These are phyloP conservation scores for Colletotrichum camelliae DNA, from an alignment of 2,329 filamentous ascomycete species.

Conservation along the genomic window DNA sequence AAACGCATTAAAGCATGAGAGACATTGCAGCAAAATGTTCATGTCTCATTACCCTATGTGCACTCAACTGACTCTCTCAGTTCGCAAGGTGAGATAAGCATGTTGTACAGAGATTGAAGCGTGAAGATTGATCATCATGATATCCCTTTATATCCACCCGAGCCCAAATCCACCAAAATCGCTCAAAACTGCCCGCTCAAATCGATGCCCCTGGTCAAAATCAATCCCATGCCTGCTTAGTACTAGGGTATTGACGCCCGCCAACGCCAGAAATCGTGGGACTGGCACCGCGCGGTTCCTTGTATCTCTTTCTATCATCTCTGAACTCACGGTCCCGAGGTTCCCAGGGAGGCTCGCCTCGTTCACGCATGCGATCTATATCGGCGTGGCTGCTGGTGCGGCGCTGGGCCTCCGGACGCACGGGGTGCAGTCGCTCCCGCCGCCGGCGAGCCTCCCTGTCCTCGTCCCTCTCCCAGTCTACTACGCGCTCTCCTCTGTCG, in stretches of 20 bases:
- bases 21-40: background rate
- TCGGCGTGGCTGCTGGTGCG: slow-evolving; percentile 58
- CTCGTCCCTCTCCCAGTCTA: slow-evolving; percentile 35
- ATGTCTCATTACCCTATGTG: background rate
- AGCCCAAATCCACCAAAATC: background rate
- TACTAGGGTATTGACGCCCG: slow-evolving; percentile 21
- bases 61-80: background rate
- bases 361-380: slow-evolving; percentile 39
- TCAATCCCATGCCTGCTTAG: slow-evolving; percentile 19
- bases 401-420: slow-evolving; percentile 45
- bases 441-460: slow-evolving; percentile 34
- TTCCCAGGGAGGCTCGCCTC: slow-evolving; percentile 14
- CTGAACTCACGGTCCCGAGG: slow-evolving; percentile 18
- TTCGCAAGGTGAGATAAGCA: background rate
- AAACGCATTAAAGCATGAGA: background rate
- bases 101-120: background rate
- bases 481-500: slow-evolving; percentile 30
- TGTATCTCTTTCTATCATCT: slow-evolving; percentile 23
- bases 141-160: background rate
- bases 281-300: slow-evolving; percentile 7
- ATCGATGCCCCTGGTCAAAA: background rate
- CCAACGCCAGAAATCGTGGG: slow-evolving; percentile 22
- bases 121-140: background rate
- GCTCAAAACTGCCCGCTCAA: background rate
- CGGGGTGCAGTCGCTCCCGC: slow-evolving; percentile 37